Evolutionary conservation across 129 eudicot genomes (phyloP).

Genomic region (Daucus carota): DNA sequence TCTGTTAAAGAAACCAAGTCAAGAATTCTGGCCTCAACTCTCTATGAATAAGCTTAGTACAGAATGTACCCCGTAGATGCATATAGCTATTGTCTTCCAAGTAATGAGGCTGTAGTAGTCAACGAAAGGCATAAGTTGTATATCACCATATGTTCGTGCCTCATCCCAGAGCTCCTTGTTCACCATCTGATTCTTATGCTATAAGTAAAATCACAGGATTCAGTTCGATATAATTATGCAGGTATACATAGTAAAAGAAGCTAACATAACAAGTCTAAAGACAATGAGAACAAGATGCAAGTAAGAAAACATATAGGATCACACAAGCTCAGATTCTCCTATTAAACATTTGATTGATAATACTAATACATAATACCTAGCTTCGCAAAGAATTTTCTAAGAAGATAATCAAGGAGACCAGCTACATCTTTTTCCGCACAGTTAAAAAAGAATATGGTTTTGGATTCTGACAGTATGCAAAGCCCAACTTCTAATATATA

Average conservation of each 20-base stretch:
- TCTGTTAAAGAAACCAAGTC: constrained; percentile 43
- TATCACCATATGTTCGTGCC: constrained; percentile 70
- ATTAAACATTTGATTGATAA: neutral
- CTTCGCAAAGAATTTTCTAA: neutral
- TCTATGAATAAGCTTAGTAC: constrained; percentile 9
- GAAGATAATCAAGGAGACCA: neutral
- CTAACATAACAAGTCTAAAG: neutral
- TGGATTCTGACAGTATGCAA: neutral
- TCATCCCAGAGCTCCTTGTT: constrained; percentile 95
- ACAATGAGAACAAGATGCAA: neutral
- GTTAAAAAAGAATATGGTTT: neutral
- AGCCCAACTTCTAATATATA: neutral
- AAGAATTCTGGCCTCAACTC: constrained; percentile 11
- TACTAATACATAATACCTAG: neutral
- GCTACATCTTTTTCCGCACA: neutral
- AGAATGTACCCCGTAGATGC: constrained; percentile 78
- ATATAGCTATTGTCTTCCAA: constrained; percentile 94
- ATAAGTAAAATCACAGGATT: constrained; percentile 9
- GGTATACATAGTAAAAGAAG: neutral
- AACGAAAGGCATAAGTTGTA: constrained; percentile 93
- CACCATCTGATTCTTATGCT: constrained; percentile 92
- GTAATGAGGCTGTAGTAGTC: constrained; percentile 92
- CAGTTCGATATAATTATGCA: neutral
- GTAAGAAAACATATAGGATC: neutral
- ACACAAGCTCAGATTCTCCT: neutral